phyloP scores from a whole-genome alignment of 106 monocot species.

The Iris macrosiphon region DNA sequence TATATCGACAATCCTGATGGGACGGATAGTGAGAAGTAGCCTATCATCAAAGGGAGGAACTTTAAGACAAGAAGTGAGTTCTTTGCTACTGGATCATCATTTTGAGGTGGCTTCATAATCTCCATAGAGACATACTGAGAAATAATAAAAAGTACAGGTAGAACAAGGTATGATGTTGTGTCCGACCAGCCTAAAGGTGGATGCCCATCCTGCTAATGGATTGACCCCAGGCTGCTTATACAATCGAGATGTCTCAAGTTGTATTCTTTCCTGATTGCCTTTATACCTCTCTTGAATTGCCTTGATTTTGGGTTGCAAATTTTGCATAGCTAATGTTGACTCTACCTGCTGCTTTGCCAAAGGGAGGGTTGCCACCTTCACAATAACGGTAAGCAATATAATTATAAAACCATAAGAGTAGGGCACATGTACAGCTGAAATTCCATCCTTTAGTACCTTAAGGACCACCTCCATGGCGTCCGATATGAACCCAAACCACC shows the following conservation, averaged over 20 bases:
- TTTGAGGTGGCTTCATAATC: constrained; percentile 99
- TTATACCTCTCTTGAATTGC: constrained; percentile 90
- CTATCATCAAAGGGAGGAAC: constrained; percentile 99
- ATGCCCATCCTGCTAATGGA: constrained; percentile 86
- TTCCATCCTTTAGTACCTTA: constrained; percentile 90
- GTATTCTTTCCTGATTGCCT: constrained; percentile 75
- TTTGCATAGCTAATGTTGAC: constrained; percentile 94
- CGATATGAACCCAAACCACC: constrained; percentile 95
- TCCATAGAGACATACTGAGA: constrained; percentile 95
- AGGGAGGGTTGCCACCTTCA: constrained; percentile 77
- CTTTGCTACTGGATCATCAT: constrained; percentile 82
- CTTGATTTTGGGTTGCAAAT: constrained; percentile 91
- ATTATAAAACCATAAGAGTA: constrained; percentile 97
- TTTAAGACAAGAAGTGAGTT: constrained; percentile 80
- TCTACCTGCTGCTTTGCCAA: constrained; percentile 97
- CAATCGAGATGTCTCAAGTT: no score
- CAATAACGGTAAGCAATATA: constrained; percentile 86
- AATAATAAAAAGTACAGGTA: constrained; percentile 84
- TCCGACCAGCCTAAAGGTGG: constrained; percentile 95
- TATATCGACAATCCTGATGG: constrained; percentile 95
- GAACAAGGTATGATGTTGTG: constrained; percentile 79
- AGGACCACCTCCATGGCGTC: constrained; percentile 93
- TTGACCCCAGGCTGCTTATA: no score
- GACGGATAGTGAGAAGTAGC: constrained; percentile 88
- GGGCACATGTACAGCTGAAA: constrained; percentile 72